Evolutionary conservation across 2,329 filamentous ascomycete species (phyloP).

Genomic region (Colletotrichum sp.): DNA sequence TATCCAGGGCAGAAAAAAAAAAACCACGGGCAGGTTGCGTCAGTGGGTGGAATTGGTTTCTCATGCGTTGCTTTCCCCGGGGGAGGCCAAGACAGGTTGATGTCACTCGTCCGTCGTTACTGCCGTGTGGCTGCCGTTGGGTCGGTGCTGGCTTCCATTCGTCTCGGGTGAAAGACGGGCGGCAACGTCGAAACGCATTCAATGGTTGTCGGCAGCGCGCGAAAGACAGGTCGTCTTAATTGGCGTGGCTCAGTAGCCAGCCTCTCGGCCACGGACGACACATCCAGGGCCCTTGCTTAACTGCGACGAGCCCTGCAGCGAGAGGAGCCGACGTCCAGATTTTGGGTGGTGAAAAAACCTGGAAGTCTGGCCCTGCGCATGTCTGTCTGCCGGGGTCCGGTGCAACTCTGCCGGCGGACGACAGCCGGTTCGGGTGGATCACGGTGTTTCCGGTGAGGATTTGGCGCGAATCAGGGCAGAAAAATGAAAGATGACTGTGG

Average conservation of each 20-base stretch:
- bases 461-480: conserved; percentile 11
- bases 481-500: not conserved
- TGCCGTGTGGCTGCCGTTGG: not conserved
- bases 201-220: not conserved
- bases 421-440: not conserved
- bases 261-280: not conserved
- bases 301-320: conserved; percentile 10
- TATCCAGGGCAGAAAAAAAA: not conserved
- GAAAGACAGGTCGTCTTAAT: not conserved
- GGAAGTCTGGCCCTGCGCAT: conserved; percentile 2
- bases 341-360: conserved; percentile 8
- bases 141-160: not conserved
- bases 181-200: not conserved
- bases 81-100: conserved; percentile 7
- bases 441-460: conserved; percentile 7
- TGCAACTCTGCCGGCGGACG: conserved; percentile 13
- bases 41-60: not conserved
- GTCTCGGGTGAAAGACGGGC: not conserved
- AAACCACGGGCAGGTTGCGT: not conserved
- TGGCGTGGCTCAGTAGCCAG: not conserved
- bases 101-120: conserved; percentile 6
- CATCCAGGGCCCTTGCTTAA: not conserved
- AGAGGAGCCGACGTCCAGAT: not conserved
- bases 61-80: not conserved
- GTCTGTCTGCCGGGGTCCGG: not conserved